Evolutionary conservation across 1,139 yeast species (phyloP), one percentile per base, ranked within the genome.

Genomic region (Geotrichum citri-aurantii): DNA sequence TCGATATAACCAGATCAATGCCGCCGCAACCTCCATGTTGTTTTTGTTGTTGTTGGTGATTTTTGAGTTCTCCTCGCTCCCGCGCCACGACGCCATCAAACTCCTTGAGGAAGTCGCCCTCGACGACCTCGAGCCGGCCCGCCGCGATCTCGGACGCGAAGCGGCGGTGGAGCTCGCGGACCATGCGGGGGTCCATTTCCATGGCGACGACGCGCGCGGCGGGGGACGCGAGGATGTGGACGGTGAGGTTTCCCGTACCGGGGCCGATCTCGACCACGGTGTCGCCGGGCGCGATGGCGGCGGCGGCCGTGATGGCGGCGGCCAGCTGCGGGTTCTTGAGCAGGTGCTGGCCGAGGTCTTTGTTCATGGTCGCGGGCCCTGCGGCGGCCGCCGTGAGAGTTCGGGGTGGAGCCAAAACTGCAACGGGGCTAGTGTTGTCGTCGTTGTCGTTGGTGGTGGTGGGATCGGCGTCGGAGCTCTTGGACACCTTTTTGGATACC

Each of bases 101-200:
- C 1, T 96, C 85, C 75, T 93, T 93, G 83, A 93, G 92, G 72
- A 91, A 92, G 74, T 93, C 99, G 24, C 99, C 99, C 61, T 93
- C 79, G 68, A 92, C 74, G 59, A 93, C 89, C 64, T 93, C 98
- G 59, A 93, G 78, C 72, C 91, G 90, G 74, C 89, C 90, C 72
- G 90, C 95, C 59, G 82, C 86, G 1, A 97, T 93, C 37, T 95
- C 92, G 12, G 97, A 97, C 69, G 90, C 97, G 27, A 93, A 98
- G 77, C 99, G 86, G 72, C 93, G 93, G 23, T 97, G 89, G 68
- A 93, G 79, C 73, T 93, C 99, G 0, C 98, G 98, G 2, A 98
- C 99, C 99, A 93, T 93, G 76, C 97, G 80, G 24, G 99, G 98
- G 74, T 93, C 99, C 92, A 92, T 92, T 77, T 93, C 99, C 57